Evolutionary conservation across 257 asterid species (phyloP).

Genomic region (Lavandula angustifolia): DNA sequence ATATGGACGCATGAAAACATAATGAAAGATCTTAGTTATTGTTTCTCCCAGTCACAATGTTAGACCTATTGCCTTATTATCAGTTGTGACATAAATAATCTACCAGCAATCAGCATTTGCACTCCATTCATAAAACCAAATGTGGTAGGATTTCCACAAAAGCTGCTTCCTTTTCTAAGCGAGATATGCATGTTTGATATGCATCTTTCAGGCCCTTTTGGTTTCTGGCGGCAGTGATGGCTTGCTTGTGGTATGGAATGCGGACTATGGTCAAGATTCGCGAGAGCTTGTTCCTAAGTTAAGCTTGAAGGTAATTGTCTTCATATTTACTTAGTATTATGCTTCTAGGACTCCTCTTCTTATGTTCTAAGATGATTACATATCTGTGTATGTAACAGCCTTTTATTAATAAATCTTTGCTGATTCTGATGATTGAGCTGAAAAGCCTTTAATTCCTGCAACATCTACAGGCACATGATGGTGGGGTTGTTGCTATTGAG

Average conservation of each 20-base stretch:
- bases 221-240: conserved; percentile 99
- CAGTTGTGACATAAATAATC: conserved; percentile 3
- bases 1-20: conserved; percentile 5
- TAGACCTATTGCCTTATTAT: conserved; percentile 2
- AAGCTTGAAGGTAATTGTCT: conserved; percentile 71
- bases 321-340: conserved; percentile 13
- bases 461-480: conserved; percentile 86
- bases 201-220: conserved; percentile 73
- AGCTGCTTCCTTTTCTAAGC: conserved; percentile 14
- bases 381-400: conserved; percentile 19
- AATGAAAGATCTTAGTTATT: conserved; percentile 7
- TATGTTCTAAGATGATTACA: neutral
- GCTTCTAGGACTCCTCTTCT: neutral
- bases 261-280: conserved; percentile 92
- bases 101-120: neutral
- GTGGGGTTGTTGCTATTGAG: conserved; percentile 95
- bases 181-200: conserved; percentile 21
- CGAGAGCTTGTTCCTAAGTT: conserved; percentile 96
- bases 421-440: conserved; percentile 27
- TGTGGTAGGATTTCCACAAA: neutral
- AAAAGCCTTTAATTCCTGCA: conserved; percentile 35
- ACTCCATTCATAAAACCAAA: conserved; percentile 7
- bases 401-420: conserved; percentile 25
- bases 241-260: conserved; percentile 95
- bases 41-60: conserved; percentile 17